Evolutionary conservation across 1,139 yeast genomes (phyloP).

Genomic region (Suhomyces maxii): DNA sequence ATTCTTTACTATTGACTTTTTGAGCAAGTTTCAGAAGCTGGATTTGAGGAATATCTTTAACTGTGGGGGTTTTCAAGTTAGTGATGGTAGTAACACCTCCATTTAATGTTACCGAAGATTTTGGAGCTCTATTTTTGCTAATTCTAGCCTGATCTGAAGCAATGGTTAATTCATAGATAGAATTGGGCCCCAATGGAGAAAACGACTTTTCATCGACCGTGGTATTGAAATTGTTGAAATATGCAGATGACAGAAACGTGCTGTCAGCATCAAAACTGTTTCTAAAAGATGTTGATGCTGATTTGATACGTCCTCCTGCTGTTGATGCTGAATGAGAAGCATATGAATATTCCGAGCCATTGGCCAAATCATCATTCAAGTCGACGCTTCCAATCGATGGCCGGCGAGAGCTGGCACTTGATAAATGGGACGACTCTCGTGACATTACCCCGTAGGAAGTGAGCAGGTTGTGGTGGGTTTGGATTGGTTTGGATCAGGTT

Average conservation of each 20-base stretch:
- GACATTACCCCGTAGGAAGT: constrained; percentile 6
- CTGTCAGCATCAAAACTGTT: constrained; percentile 42
- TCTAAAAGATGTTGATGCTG: constrained; percentile 30
- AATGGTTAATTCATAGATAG: constrained; percentile 71
- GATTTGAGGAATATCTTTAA: constrained; percentile 82
- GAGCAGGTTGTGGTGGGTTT: no score
- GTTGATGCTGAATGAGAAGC: constrained; percentile 14
- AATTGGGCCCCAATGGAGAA: constrained; percentile 75
- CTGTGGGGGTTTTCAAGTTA: constrained; percentile 69
- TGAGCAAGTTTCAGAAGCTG: constrained; percentile 58
- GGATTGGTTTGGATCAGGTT: no score
- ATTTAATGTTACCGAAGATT: constrained; percentile 37
- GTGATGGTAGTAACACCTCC: constrained; percentile 41
- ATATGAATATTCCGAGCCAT: constrained; percentile 27
- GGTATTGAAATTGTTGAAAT: constrained; percentile 26
- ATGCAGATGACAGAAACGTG: constrained; percentile 33
- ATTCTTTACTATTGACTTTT: constrained; percentile 48
- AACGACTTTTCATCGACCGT: constrained; percentile 25
- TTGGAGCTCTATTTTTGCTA: constrained; percentile 33
- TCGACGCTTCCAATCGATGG: constrained; percentile 32
- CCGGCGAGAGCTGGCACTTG: constrained; percentile 13
- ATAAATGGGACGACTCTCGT: constrained; percentile 6
- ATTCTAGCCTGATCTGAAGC: constrained; percentile 52
- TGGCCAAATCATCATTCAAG: constrained; percentile 42
- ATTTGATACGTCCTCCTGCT: constrained; percentile 15